Evolutionary conservation across 2,329 filamentous ascomycete genomes (phyloP).

Genomic region (Pseudocercospora fijiensis): DNA sequence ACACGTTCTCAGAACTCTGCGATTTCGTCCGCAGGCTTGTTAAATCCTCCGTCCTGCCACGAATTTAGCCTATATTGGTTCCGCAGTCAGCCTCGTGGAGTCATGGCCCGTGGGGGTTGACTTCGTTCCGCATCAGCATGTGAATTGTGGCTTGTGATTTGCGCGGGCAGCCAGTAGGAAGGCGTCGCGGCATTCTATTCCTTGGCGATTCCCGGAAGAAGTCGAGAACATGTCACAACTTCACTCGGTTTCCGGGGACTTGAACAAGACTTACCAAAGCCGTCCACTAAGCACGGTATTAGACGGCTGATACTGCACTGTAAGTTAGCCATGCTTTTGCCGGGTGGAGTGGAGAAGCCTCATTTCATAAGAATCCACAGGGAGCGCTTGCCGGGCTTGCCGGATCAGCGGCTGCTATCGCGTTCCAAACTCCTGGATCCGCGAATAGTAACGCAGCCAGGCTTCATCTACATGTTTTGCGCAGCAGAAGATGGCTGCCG

Average conservation of each 20-base stretch:
- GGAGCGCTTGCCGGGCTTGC: conserved; percentile 3
- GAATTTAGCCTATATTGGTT: background rate
- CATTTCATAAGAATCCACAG: conserved; percentile 2
- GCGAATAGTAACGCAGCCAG: background rate
- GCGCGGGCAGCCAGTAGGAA: background rate
- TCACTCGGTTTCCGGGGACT: background rate
- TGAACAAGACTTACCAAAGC: background rate
- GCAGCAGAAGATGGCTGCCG: background rate
- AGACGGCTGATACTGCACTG: background rate
- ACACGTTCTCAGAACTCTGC: background rate
- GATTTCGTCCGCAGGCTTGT: background rate
- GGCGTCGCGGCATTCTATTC: background rate
- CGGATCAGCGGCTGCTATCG: conserved; percentile 2
- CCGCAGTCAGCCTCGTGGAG: conserved; percentile 5
- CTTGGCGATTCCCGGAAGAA: background rate
- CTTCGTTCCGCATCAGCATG: background rate
- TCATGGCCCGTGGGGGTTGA: conserved; percentile 1
- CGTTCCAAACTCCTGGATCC: background rate
- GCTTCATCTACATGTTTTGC: background rate
- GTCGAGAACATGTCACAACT: background rate
- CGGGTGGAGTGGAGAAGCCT: background rate
- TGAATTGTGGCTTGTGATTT: conserved; percentile 5
- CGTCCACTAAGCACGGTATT: background rate
- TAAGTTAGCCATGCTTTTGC: background rate
- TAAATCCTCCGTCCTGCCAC: conserved; percentile 1